Evolutionary conservation across 2,329 filamentous ascomycete species (phyloP), one percentile per base, ranked within the genome.

Genomic region (Penicillium sp.): DNA sequence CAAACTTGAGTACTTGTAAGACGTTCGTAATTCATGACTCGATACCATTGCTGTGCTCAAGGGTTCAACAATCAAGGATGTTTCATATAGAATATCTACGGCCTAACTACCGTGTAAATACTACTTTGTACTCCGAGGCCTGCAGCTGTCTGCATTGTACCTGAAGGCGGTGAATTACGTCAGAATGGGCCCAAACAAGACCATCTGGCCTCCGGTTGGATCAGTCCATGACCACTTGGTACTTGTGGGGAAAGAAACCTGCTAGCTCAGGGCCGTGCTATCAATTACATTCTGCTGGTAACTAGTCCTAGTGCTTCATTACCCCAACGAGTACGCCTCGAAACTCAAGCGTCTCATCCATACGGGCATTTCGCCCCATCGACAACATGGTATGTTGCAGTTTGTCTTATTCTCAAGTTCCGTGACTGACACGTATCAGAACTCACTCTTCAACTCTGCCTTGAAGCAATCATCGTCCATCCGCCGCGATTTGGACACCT

Each of bases 361-460:
- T 46, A 56, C 49, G 41, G 42, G 46, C 50, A 49, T 43, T 47
- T 3, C 33, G 44, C 49, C 36, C 46, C 35, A 36, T 46, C 38
- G 34, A 51, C 39, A 49, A n/a, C 9, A 56, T 56, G 53, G 43
- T 49, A 42, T 37, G 38, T 25, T 38, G 3, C 30, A 46, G 37
- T 29, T 49, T 4, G 29, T 14, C n/a, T 16, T 22, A 22, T 39
- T 35, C 12, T 35, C 12, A 14, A 8, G 25, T 25, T 29, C 13
- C 35, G 29, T 7, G 11, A 38, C 45, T 48, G 13, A 41, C 33
- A 18, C 41, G 56, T 5, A 58, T n/a, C 50, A 89, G 88, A 92
- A 91, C 64, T 85, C 87, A 37, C 79, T 89, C 42, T 95, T 92
- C 76, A 95, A 95, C 69, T 87, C 87, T 49, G 88, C 88, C 45